Conservation (phyloP, 2,329 filamentous ascomycete species). For the Colletotrichum musicola region DNA sequence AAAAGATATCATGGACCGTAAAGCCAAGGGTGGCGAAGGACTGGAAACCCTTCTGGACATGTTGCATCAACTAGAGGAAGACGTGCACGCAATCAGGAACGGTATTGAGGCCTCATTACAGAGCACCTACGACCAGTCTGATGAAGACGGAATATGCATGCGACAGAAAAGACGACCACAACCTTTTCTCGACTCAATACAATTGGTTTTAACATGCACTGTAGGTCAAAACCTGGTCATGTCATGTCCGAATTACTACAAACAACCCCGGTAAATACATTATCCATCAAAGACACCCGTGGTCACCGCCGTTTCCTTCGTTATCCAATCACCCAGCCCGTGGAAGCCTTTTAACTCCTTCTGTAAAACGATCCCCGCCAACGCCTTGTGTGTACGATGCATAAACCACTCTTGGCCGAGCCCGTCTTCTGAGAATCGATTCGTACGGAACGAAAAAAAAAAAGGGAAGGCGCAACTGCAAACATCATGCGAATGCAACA, state of each 20-base stretch:
- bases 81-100: too few relatives aligned
- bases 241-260: slow-evolving; percentile 31
- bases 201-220: too few relatives aligned
- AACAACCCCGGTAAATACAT: slow-evolving; percentile 25
- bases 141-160: neutral
- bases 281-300: slow-evolving; percentile 38
- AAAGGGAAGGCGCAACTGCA: slow-evolving; percentile 41
- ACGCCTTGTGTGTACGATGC: slow-evolving; percentile 33
- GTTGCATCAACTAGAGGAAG: too few relatives aligned
- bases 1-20: neutral
- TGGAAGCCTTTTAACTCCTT: slow-evolving; percentile 32
- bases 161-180: too few relatives aligned
- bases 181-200: too few relatives aligned
- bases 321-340: slow-evolving; percentile 33
- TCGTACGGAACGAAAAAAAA: slow-evolving; percentile 31
- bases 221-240: neutral
- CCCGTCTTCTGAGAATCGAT: slow-evolving; percentile 18
- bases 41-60: too few relatives aligned
- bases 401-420: slow-evolving; percentile 24
- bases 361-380: slow-evolving; percentile 25
- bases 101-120: too few relatives aligned
- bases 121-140: too few relatives aligned
- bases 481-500: slow-evolving; percentile 37
- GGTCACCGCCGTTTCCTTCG: slow-evolving; percentile 30
- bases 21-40: too few relatives aligned